Evolutionary conservation across 805 yeast species (phyloP).

Genomic region (Zygotorulaspora florentina): DNA sequence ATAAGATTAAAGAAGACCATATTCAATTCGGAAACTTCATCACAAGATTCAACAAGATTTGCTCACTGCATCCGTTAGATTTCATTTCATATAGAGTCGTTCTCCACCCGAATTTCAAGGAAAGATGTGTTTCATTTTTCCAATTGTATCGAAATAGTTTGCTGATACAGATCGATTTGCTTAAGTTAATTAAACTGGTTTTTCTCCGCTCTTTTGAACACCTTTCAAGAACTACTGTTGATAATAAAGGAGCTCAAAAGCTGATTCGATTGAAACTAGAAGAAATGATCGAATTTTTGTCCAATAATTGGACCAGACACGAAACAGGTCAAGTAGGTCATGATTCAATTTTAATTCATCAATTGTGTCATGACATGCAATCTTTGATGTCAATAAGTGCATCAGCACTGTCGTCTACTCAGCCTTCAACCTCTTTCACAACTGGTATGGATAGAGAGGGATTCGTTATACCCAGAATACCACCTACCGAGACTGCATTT

Average conservation of each 20-base stretch:
- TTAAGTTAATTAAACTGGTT: slow-evolving; percentile 30
- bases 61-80: slow-evolving; percentile 23
- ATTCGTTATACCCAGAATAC: slow-evolving; percentile 7
- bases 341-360: slow-evolving; percentile 34
- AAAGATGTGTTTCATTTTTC: slow-evolving; percentile 24
- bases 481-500: neutral
- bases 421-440: slow-evolving; percentile 1
- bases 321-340: slow-evolving; percentile 28
- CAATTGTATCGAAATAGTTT: slow-evolving; percentile 30
- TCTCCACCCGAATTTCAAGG: slow-evolving; percentile 16
- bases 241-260: slow-evolving; percentile 3
- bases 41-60: slow-evolving; percentile 25
- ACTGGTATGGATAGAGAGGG: slow-evolving; percentile 8
- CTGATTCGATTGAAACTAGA: slow-evolving; percentile 10
- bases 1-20: slow-evolving; percentile 20
- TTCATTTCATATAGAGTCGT: slow-evolving; percentile 19
- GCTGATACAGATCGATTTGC: slow-evolving; percentile 34
- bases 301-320: slow-evolving; percentile 24
- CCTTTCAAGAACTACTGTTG: slow-evolving; percentile 3
- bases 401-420: neutral
- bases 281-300: slow-evolving; percentile 17
- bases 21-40: slow-evolving; percentile 28
- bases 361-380: slow-evolving; percentile 31
- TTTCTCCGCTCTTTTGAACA: slow-evolving; percentile 23
- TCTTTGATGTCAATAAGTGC: neutral